Evolutionary conservation across 352 stramenopile species (phyloP), one percentile per base, ranked within the genome.

Genomic region (Pythium chondricola): DNA sequence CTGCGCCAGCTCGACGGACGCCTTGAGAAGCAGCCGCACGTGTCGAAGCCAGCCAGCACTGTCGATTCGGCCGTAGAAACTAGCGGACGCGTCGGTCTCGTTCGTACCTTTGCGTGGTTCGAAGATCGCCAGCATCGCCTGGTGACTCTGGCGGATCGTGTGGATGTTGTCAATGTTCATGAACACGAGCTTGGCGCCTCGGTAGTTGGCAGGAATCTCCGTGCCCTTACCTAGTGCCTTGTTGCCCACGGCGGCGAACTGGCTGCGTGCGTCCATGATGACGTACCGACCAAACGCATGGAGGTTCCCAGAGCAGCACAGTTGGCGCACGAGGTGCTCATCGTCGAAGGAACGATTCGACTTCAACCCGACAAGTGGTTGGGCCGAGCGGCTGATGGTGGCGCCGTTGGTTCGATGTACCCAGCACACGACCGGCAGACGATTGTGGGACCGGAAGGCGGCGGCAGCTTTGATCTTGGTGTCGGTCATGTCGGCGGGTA

Each of bases 101-200:
- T 80, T 87, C 10, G 52, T 52, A 26, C 63, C 74, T 50, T 77
- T 85, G 8, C 69, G 72, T 7, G 97, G 74, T 40, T 93, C 76
- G 60, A 93, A 88, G 24, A 85, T 62, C 17, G 72, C 55, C 17
- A 73, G 78, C 4, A 99, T 42, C 45, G 88, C 89, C 56, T 93
- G 64, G 26, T 98, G 88, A 7, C 86, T 90, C 60, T 98, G 85
- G 6, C 97, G 90, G 29, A 99, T 94, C 8, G 86, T 69, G 71
- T 99, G 96, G 58, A 99, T 99, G 64, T 99, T 99, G 16, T 96
- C 93, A 63, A 99, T 97, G 46, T 98, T 97, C 80, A 97, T 96
- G 68, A 99, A 99, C 18, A 91, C 77, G 20, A 99, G 72, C 9
- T 96, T 97, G 9, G 83, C 73, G 5, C 93, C 85, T 10, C 77